Evolutionary conservation across 2,329 filamentous ascomycete genomes (phyloP), one percentile per base, ranked within the genome.

Genomic region (Cordyceps militaris): DNA sequence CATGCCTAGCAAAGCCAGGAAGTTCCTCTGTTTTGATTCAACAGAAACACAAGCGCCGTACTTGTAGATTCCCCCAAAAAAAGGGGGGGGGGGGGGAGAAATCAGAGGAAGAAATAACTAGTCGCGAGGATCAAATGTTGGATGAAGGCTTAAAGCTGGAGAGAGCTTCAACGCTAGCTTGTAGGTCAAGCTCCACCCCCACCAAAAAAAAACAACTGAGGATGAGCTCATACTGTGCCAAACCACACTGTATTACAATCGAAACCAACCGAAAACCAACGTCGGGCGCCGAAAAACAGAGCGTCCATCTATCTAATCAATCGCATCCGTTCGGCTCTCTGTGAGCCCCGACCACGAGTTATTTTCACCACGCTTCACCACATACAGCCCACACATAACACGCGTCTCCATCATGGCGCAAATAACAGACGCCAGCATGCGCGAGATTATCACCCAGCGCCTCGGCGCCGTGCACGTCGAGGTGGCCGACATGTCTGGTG

Each of bases 401-500:
- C 19, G 43, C 7, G 36, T 48, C 24, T 26, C 14, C 11, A 61
- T 63, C 56, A 82, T 84, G 76, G 79, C 77, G 54, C 75, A 81
- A 62, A 86, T 96, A 67, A 93, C 91, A 44, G 85, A 91, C 60
- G 84, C 85, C 38, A 81, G 79, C 50, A 79, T 97, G 56, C 85
- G 81, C 67, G 75, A 76, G 44, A 88, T 87, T 60, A 80, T 97
- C 64, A 80, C 78, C 38, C 77, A 87, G 65, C 84, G 85, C 63
- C 78, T 97, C 56, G 79, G 84, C 58, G 91, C 91, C 23, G 79
- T 80, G 28, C 83, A 95, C 74, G 91, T 96, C 62, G 86, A 94
- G 66, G 91, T 97, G 65, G 88, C 89, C 63, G 93, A 97, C 74
- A 85, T 96, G 79, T 96, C 91, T 63, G 93, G 92, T 96, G 82